These are phyloP conservation scores for Pneumocystis oryctolagi DNA, from an alignment of 1,139 yeast genomes.

Conservation along the genomic window DNA sequence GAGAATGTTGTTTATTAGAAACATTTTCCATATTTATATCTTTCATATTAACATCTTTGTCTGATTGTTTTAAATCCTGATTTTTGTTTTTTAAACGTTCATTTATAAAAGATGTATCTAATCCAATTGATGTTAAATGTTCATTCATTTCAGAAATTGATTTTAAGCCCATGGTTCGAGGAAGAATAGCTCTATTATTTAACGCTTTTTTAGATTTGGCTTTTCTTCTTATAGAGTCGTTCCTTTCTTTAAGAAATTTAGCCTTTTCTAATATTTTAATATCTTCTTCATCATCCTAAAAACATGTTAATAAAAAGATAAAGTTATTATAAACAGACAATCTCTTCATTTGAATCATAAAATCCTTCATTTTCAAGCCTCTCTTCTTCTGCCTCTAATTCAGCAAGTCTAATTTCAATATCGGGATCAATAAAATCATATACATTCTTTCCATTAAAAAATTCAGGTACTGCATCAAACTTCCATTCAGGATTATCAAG, in stretches of 20 bases:
- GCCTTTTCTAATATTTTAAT: constrained; percentile 76
- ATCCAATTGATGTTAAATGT: constrained; percentile 80
- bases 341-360: constrained; percentile 65
- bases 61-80: constrained; percentile 37
- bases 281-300: constrained; percentile 38
- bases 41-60: constrained; percentile 61
- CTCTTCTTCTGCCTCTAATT: constrained; percentile 94
- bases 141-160: constrained; percentile 66
- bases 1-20: constrained; percentile 21
- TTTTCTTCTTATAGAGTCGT: constrained; percentile 79
- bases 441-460: constrained; percentile 88
- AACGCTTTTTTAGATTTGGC: constrained; percentile 76
- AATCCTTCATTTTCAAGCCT: constrained; percentile 85
- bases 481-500: constrained; percentile 97
- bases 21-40: too few species aligned
- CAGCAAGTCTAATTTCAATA: constrained; percentile 80
- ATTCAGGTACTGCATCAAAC: constrained; percentile 92
- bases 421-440: constrained; percentile 96
- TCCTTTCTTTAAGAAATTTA: constrained; percentile 86
- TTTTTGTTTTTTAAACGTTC: constrained; percentile 26
- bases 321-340: constrained; percentile 14
- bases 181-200: constrained; percentile 70
- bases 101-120: constrained; percentile 54
- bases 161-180: constrained; percentile 75
- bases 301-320: background rate